Evolutionary conservation across 257 asterid species (phyloP), one percentile per base, ranked within the genome.

Genomic region (Ophiorrhiza pumila): DNA sequence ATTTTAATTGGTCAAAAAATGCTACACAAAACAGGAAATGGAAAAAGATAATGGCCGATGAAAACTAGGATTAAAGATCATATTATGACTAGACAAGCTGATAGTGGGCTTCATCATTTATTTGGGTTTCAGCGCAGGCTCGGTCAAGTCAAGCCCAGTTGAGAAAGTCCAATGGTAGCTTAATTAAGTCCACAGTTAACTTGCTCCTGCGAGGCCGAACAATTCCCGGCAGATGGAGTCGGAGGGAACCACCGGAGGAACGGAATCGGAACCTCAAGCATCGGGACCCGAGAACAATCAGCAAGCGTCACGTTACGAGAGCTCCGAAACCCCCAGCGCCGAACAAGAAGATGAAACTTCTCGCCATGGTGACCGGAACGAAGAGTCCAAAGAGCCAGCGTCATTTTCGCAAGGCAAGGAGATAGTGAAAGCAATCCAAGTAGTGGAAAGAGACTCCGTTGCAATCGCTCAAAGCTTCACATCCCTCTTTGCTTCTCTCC

Each of bases 401-500:
- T 74, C 92, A 76, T 71, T 73, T 14, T 17, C 23, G 4, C 80
- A 74, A 60, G 74, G 90, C 75, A 82, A 75, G 76, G 96, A 91
- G 76, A 84, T 91, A n/a, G 72, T 90, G 83, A 86, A 85, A 82
- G 97, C 95, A 58, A 81, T 94, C 55, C 89, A 84, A 80, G 82
- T 89, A 50, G 89, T 90, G 74, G 97, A 94, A 88, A 86, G 90
- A 78, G 97, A 91, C 77, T 89, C 99, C 2, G 79, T 84, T 35
- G 96, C 91, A 25, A 91, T 91, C 43, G 97, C 97, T 32, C 87
- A 85, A 37, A 94, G 97, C 82, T 94, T 82, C 83, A 84, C 88
- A 50, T 81, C 87, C 80, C 92, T 91, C 61, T 94, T 94, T 77
- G 80, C 86, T 75, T 91, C 97, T 71, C 95, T 91, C 62, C 95